Evolutionary conservation across 2,329 filamentous ascomycete species (phyloP).

Genomic region (Stromatinia cepivora): DNA sequence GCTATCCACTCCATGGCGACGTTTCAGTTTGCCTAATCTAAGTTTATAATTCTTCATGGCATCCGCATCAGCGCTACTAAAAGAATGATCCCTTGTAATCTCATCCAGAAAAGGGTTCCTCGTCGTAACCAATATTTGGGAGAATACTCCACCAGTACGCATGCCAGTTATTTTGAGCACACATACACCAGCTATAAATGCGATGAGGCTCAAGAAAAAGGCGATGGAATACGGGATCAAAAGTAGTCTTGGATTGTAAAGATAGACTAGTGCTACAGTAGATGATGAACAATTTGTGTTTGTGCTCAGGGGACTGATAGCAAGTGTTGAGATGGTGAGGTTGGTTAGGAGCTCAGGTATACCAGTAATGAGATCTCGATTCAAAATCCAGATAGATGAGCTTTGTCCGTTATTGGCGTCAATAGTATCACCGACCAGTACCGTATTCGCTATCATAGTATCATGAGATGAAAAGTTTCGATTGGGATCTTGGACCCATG

Average conservation of each 20-base stretch:
- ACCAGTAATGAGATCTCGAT: neutral
- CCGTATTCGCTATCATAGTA: neutral
- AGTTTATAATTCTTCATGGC: neutral
- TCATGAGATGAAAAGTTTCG: neutral
- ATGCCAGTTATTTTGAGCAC: neutral
- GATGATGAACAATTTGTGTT: neutral
- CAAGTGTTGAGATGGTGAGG: neutral
- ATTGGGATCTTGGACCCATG: neutral
- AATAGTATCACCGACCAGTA: neutral
- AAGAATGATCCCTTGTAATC: neutral
- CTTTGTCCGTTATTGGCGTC: neutral
- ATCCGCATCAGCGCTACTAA: neutral
- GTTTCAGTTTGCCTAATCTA: neutral
- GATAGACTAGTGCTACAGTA: neutral
- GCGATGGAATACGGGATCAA: neutral
- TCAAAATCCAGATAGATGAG: neutral
- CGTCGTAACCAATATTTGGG: neutral
- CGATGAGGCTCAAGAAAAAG: neutral
- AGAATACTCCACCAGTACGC: neutral
- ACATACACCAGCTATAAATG: constrained; percentile 1
- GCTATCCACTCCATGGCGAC: too few relatives aligned
- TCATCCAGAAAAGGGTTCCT: neutral
- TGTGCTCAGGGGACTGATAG: neutral
- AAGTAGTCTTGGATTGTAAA: neutral
- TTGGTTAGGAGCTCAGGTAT: constrained; percentile 7